Percentiles rank a stretch among this genome's conserved stretches.
phyloP scores from a whole-genome alignment of 176 grass and related monocot genomes.

The Carex pumila region DNA sequence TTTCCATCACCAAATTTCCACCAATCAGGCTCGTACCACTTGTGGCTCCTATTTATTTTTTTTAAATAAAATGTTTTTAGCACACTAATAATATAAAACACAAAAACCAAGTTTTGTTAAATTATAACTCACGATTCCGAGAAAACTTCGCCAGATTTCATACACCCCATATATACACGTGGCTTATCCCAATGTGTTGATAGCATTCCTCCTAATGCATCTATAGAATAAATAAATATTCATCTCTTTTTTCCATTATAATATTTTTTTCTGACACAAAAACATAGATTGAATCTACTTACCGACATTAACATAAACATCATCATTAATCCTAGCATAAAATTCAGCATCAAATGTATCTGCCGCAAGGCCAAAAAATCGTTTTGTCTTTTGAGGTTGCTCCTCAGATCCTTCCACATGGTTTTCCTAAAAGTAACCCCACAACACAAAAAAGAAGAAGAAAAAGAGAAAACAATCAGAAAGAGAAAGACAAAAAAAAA shows the following conservation, averaged over 20 bases:
- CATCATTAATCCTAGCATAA: constrained; percentile 91
- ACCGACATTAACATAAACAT: constrained; percentile 97
- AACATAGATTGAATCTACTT: constrained; percentile 23
- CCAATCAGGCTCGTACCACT: constrained; percentile 98
- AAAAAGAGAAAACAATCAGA: constrained; percentile 4
- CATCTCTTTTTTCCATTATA: constrained; percentile 13
- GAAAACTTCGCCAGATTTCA: constrained; percentile 99
- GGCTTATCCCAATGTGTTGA: constrained; percentile 75
- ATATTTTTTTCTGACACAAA: neutral
- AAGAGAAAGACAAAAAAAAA: constrained; percentile 17
- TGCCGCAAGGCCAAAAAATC: constrained; percentile 73
- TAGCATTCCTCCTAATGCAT: constrained; percentile 83
- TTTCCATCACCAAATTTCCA: constrained; percentile 99
- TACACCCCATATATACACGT: constrained; percentile 86
- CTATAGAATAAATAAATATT: constrained; percentile 41
- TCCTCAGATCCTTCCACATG: constrained; percentile 87
- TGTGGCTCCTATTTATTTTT: constrained; percentile 60
- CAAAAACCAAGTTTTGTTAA: constrained; percentile 5
- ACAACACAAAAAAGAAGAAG: neutral
- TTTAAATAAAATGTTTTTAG: constrained; percentile 25
- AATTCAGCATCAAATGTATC: constrained; percentile 87
- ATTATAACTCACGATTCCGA: constrained; percentile 83
- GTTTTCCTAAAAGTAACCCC: constrained; percentile 57
- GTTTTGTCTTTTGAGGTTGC: constrained; percentile 64
- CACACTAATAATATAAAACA: constrained; percentile 6